Evolutionary conservation across 768 basidiomycete genomes (phyloP), one percentile per base, ranked within the genome.

Genomic region (Suillus sp.): DNA sequence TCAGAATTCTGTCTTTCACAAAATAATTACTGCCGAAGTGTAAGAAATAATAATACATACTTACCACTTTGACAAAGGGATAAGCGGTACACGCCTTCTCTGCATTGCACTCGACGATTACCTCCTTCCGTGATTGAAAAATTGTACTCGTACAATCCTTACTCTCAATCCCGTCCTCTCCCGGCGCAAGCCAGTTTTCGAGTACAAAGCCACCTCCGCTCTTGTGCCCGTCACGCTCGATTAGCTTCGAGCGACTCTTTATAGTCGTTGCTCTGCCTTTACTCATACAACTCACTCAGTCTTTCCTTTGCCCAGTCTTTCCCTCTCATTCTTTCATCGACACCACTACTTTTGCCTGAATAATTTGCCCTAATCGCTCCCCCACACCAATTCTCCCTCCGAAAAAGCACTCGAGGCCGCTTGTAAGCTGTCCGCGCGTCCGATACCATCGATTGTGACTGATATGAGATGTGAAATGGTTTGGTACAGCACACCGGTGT

Each of bases 61-160:
- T 71, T 71, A 68, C 71, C 71, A 66, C 67, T 60, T 64, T 67
- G 76, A 79, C 81, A 77, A 70, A 75, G 77, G 79, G 78, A 78
- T 81, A 84, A 84, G 81, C 83, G 81, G 79, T 64, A 76, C 81
- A 83, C 80, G 80, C 78, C 77, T 81, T 78, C 74, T 75, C 75
- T 80, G 75, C 80, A 79, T 79, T 78, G 77, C 75, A 69, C 69
- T 65, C 54, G 67, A 73, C 71, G 72, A 71, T 69, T 72, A 73
- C 72, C 71, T 77, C 70, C 78, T 78, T 77, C 77, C 78, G 34
- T 30, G 51, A 77, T 82, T 81, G 78, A 83, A 83, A 84, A 82
- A 79, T 79, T 78, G 75, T 73, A 71, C 74, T 77, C 10, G n/a
- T 60, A 45, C 56, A 45, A 30, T 51, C 62, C 11, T 62, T 63